These are phyloP conservation scores for Narthecium ossifragum DNA, from an alignment of 106 monocot genomes.

Conservation along the genomic window DNA sequence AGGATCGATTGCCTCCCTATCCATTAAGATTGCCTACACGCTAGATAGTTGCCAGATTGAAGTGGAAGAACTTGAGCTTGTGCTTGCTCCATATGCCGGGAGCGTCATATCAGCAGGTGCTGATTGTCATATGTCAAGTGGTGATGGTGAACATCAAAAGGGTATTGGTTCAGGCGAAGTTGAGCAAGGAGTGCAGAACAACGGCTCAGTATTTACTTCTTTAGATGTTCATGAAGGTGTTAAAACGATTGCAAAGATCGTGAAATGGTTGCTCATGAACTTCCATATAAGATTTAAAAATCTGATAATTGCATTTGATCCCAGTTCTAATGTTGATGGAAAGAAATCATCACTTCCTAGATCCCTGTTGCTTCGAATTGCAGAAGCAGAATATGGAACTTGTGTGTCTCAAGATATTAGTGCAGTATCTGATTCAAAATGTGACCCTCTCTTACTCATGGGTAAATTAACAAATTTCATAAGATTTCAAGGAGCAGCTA, in stretches of 20 bases:
- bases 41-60: conserved; percentile 83
- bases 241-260: conserved; percentile 83
- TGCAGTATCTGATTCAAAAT: conserved; percentile 5
- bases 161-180: conserved; percentile 16
- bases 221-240: conserved; percentile 84
- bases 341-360: conserved; percentile 18
- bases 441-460: conserved; percentile 29
- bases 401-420: conserved; percentile 48
- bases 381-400: conserved; percentile 83
- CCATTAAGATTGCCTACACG: conserved; percentile 74
- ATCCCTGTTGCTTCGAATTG: conserved; percentile 68
- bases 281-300: conserved; percentile 77
- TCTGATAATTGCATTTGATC: conserved; percentile 83
- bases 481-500: conserved; percentile 57
- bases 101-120: conserved; percentile 5
- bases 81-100: conserved; percentile 48
- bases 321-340: conserved; percentile 28
- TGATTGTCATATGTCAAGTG: conserved; percentile 11
- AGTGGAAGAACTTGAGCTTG: conserved; percentile 85
- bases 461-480: conserved; percentile 80
- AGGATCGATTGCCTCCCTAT: conserved; percentile 83
- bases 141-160: conserved; percentile 17
- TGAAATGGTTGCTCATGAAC: conserved; percentile 86
- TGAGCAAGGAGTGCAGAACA: conserved; percentile 16
- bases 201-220: conserved; percentile 29